Evolutionary conservation across 2,329 filamentous ascomycete species (phyloP).

Genomic region (Knoxdaviesia capensis): DNA sequence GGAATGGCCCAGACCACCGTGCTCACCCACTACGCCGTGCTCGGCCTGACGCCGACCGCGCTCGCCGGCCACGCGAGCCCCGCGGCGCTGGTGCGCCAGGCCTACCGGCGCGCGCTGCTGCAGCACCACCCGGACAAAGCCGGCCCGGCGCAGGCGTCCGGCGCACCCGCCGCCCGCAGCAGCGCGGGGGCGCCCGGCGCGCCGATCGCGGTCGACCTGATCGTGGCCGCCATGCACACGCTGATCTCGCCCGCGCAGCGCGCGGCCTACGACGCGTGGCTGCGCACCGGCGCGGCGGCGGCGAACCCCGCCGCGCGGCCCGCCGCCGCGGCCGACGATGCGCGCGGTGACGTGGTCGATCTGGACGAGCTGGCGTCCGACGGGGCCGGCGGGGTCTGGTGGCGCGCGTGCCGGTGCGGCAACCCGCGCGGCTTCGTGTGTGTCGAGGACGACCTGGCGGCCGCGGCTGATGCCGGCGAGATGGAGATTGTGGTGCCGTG

Average conservation of each 20-base stretch:
- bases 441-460: constrained; percentile 36
- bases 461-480: constrained; percentile 35
- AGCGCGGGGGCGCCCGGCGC: constrained; percentile 1
- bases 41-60: constrained; percentile 29
- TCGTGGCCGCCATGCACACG: constrained; percentile 35
- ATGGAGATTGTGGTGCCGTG: constrained; percentile 45
- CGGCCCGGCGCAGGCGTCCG: neutral
- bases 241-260: constrained; percentile 30
- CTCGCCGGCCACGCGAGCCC: constrained; percentile 22
- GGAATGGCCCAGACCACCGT: constrained; percentile 5
- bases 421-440: constrained; percentile 40
- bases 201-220: constrained; percentile 39
- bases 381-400: constrained; percentile 27
- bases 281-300: constrained; percentile 14
- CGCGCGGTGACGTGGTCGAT: constrained; percentile 42
- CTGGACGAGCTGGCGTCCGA: constrained; percentile 42
- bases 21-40: constrained; percentile 39
- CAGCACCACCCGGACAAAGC: constrained; percentile 44
- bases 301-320: constrained; percentile 7
- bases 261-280: constrained; percentile 30
- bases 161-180: neutral
- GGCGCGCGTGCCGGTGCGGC: constrained; percentile 40
- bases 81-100: constrained; percentile 32
- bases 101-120: constrained; percentile 44
- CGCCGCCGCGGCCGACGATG: constrained; percentile 21